Conservation (phyloP, 192 early-diverging fungal species). For the Rhizoclosmatium globosum region DNA sequence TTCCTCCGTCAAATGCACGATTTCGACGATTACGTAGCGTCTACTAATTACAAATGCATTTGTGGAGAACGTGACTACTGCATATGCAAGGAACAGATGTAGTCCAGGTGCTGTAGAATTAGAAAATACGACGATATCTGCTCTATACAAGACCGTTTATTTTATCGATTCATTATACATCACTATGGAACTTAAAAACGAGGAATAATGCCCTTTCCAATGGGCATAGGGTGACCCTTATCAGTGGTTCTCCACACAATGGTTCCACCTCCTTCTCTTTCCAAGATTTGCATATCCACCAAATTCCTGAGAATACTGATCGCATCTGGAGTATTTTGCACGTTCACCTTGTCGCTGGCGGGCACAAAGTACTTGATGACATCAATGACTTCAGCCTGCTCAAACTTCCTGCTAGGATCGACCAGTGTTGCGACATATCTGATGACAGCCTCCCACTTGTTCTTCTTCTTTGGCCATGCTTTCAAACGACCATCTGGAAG, state of each 20-base stretch:
- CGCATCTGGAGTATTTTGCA: neutral
- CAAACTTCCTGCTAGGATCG: conserved; percentile 5
- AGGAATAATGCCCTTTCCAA: conserved; percentile 1
- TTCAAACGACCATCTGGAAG: conserved; percentile 9
- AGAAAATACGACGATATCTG: too few relatives aligned
- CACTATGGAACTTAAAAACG: neutral
- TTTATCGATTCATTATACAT: too few relatives aligned
- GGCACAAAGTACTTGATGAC: neutral
- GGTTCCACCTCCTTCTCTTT: conserved; percentile 12
- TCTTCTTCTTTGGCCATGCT: conserved; percentile 1
- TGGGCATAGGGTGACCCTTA: conserved; percentile 2
- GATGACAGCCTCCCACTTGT: conserved; percentile 9
- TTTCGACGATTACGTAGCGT: too few relatives aligned
- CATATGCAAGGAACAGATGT: too few relatives aligned
- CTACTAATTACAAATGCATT: too few relatives aligned
- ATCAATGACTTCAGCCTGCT: neutral
- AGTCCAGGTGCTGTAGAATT: too few relatives aligned
- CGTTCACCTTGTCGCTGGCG: neutral
- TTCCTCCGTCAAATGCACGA: too few relatives aligned
- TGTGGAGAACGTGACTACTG: too few relatives aligned
- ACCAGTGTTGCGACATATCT: conserved; percentile 8
- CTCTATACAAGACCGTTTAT: too few relatives aligned
- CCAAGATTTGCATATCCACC: conserved; percentile 32
- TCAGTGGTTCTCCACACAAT: conserved; percentile 7
- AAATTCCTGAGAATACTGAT: conserved; percentile 8